Evolutionary conservation across 2,329 filamentous ascomycete genomes (phyloP).

Genomic region (Neoarthrinium moseri): DNA sequence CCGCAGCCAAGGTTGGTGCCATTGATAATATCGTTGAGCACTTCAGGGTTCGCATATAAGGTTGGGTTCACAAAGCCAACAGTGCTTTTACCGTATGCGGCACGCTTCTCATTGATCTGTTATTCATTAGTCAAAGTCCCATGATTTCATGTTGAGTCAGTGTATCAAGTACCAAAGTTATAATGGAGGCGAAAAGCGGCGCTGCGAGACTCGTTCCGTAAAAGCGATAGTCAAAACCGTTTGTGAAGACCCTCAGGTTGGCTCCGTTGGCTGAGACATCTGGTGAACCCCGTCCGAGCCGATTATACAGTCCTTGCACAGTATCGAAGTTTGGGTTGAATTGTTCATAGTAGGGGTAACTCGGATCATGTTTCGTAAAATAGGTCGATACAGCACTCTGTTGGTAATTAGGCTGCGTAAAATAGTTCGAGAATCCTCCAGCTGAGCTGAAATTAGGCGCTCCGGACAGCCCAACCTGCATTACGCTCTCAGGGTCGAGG

Average conservation of each 20-base stretch:
- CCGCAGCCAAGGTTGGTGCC: constrained; percentile 25
- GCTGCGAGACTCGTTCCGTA: constrained; percentile 40
- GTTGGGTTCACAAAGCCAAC: constrained; percentile 37
- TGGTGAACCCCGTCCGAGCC: constrained; percentile 2
- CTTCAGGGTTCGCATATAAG: constrained; percentile 20
- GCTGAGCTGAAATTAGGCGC: constrained; percentile 29
- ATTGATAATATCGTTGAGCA: constrained; percentile 21
- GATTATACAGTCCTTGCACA: constrained; percentile 4
- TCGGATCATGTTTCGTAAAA: constrained; percentile 23
- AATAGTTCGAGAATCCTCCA: constrained; percentile 43
- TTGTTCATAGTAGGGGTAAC: constrained; percentile 2
- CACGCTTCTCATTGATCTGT: constrained; percentile 33
- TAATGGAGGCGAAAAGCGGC: constrained; percentile 53
- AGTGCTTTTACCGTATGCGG: constrained; percentile 29
- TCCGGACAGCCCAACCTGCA: constrained; percentile 15
- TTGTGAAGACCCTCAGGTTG: background rate
- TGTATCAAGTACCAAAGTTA: constrained; percentile 43
- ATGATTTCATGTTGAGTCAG: background rate
- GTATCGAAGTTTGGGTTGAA: constrained; percentile 6
- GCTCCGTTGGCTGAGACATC: constrained; percentile 9
- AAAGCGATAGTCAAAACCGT: constrained; percentile 2
- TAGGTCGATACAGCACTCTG: constrained; percentile 35
- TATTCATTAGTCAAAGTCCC: background rate
- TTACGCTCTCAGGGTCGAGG: constrained; percentile 10
- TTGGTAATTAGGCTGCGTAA: constrained; percentile 39